These are phyloP conservation scores for Cerioporus squamosus DNA, from an alignment of 1,284 basidiomycete species.

Conservation along the genomic window DNA sequence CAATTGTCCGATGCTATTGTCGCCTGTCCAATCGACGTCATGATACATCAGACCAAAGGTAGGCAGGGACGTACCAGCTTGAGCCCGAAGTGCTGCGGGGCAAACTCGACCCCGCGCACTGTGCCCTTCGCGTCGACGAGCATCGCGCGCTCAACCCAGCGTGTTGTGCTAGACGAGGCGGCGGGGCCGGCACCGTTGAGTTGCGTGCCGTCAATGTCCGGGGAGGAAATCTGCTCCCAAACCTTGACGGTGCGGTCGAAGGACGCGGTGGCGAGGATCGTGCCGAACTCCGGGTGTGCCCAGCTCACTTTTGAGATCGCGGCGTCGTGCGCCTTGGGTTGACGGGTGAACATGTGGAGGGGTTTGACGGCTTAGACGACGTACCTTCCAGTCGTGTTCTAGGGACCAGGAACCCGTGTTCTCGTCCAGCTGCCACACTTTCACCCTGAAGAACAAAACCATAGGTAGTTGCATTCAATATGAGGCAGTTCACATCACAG, in stretches of 20 bases:
- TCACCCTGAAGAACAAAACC: slow-evolving; percentile 59
- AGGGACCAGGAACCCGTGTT: slow-evolving; percentile 40
- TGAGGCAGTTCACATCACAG: background rate
- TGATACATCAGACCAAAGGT: too few species aligned
- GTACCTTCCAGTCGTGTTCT: too few species aligned
- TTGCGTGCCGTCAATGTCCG: slow-evolving; percentile 41
- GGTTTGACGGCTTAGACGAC: too few species aligned
- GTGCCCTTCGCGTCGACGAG: slow-evolving; percentile 85
- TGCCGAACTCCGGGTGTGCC: slow-evolving; percentile 90
- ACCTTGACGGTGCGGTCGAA: slow-evolving; percentile 90
- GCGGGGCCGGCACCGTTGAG: slow-evolving; percentile 34
- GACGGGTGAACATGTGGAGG: too few species aligned
- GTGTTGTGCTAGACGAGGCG: slow-evolving; percentile 37
- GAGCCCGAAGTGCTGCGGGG: slow-evolving; percentile 84
- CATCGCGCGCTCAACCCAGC: slow-evolving; percentile 79
- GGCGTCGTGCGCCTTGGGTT: too few species aligned
- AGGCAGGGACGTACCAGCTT: slow-evolving; percentile 66
- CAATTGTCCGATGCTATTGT: slow-evolving; percentile 86
- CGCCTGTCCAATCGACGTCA: slow-evolving; percentile 58
- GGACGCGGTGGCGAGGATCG: slow-evolving; percentile 81
- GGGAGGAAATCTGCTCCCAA: slow-evolving; percentile 75
- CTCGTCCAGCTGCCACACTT: slow-evolving; percentile 80
- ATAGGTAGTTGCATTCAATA: background rate
- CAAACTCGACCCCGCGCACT: slow-evolving; percentile 84
- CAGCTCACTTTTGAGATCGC: slow-evolving; percentile 42